Base-by-base conservation (phyloP, 768 basidiomycete genomes). In the Pulveroboletus sp. region DNA sequence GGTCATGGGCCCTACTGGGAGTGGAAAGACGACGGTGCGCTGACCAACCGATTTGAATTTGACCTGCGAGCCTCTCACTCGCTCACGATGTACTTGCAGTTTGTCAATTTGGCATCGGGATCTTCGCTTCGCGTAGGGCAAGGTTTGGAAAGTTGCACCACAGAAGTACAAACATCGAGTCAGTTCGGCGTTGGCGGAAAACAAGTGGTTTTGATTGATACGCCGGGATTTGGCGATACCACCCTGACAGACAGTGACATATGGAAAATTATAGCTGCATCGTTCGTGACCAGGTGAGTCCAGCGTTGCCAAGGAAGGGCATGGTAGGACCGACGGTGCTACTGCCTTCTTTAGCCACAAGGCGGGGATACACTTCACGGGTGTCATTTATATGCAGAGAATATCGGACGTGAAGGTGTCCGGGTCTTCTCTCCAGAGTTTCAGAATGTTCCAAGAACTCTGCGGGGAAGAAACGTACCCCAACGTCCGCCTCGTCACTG, bases 141-240 rank as follows among this genome's bases (percentile, higher is more conserved):
- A 43, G 67, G 64, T 15, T 42, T 72, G 40, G 64, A 69, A 48
- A 73, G 71, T 39, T 66, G 62, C 28, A 72, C 71, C 7, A 54
- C 63, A 0, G 57, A 67, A 45, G 59, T 66, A 39, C 69, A 71
- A 46, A 46, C 51, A 14, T 67, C 66, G 8, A n/a, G n/a, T 14
- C 54, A 48, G 11, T 63, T 69, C 45, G 30, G 8, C 18, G 31
- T 67, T 13, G 56, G 51, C 40, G 75, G 70, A 0, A 65, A 63
- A 27, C 55, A 50, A 27, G 69, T 83, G 14, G 69, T 70, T 4
- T 64, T 83, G n/a, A 72, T 83, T 44, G 82, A 83, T 54, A 83
- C 81, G 0, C 81, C 82, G 3, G 82, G 82, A 0, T 83, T 82
- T 50, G 81, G 81, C 49, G 79, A 82, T 55, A 76, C 79, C 1